Conservation (phyloP, 2,329 filamentous ascomycete species). For the Teratosphaeriaceae sp. region DNA sequence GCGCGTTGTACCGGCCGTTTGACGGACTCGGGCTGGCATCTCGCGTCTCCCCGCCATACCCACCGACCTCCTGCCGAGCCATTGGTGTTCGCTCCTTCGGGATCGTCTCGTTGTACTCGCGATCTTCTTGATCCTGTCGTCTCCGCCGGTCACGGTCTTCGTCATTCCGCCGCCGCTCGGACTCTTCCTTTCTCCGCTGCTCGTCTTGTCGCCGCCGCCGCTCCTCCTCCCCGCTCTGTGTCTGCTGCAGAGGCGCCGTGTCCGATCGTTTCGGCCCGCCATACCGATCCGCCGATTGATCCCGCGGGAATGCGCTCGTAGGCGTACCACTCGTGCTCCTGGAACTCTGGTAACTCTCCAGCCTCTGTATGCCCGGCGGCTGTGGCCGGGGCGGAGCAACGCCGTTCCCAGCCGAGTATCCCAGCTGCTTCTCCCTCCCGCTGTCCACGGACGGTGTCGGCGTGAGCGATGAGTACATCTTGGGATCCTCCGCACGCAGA, state of each 20-base stretch:
- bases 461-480: constrained; percentile 60
- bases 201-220: constrained; percentile 35
- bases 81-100: constrained; percentile 73
- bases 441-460: constrained; percentile 55
- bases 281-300: constrained; percentile 20
- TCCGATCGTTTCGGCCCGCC: constrained; percentile 23
- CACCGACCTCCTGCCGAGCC: constrained; percentile 85
- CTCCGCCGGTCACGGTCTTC: constrained; percentile 41
- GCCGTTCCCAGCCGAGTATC: constrained; percentile 39
- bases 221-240: constrained; percentile 32
- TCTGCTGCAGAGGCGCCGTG: constrained; percentile 26
- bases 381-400: constrained; percentile 44
- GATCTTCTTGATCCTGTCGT: constrained; percentile 63
- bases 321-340: constrained; percentile 18
- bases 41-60: constrained; percentile 45
- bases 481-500: constrained; percentile 65
- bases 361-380: constrained; percentile 37
- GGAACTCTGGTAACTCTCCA: constrained; percentile 39
- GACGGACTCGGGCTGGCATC: constrained; percentile 41
- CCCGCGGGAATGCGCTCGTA: constrained; percentile 16
- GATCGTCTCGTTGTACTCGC: constrained; percentile 78
- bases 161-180: constrained; percentile 35
- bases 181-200: constrained; percentile 30
- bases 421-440: constrained; percentile 42
- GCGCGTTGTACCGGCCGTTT: constrained; percentile 71